Percentiles rank a stretch among this genome's conserved stretches.
phyloP scores from a whole-genome alignment of 192 early-diverging fungal species.

The Coemansia sp. region DNA sequence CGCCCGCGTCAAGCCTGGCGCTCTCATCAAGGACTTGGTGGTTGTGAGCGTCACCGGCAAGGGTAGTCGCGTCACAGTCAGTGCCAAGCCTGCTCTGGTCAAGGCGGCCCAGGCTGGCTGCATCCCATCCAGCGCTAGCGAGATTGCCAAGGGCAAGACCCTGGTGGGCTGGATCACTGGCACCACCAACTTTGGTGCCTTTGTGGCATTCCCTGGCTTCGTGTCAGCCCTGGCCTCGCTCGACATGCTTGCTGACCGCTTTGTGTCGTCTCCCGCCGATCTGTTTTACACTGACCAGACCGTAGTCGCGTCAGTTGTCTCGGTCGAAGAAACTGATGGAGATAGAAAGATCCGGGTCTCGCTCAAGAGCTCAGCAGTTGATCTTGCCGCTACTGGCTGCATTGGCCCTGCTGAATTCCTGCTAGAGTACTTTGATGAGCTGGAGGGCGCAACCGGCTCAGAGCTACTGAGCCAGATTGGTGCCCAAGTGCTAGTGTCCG shows the following conservation, averaged over 20 bases:
- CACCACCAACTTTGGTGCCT: constrained; percentile 60
- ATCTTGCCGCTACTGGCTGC: constrained; percentile 40
- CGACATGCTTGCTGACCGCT: constrained; percentile 61
- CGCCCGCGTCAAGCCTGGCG: constrained; percentile 19
- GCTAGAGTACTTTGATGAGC: constrained; percentile 51
- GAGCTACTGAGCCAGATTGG: constrained; percentile 51
- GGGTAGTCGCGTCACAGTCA: constrained; percentile 54
- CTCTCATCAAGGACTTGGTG: constrained; percentile 58
- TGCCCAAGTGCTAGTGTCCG: constrained; percentile 44
- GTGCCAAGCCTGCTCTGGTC: constrained; percentile 63
- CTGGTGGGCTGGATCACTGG: constrained; percentile 65
- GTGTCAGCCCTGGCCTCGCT: constrained; percentile 58
- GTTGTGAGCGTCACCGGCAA: constrained; percentile 53
- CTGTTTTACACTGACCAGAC: constrained; percentile 63
- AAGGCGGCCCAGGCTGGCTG: constrained; percentile 56
- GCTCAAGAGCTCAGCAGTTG: constrained; percentile 64
- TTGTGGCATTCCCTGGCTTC: constrained; percentile 63
- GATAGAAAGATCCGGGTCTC: constrained; percentile 56
- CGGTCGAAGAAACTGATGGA: constrained; percentile 50
- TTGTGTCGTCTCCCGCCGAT: constrained; percentile 56
- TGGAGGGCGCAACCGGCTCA: constrained; percentile 41
- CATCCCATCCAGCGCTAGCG: constrained; percentile 32
- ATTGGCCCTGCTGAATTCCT: constrained; percentile 54
- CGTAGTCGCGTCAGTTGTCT: constrained; percentile 61
- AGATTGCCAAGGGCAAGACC: constrained; percentile 56